Conservation (phyloP, 2,329 filamentous ascomycete genomes). For the Daldinia eschscholtzii region DNA sequence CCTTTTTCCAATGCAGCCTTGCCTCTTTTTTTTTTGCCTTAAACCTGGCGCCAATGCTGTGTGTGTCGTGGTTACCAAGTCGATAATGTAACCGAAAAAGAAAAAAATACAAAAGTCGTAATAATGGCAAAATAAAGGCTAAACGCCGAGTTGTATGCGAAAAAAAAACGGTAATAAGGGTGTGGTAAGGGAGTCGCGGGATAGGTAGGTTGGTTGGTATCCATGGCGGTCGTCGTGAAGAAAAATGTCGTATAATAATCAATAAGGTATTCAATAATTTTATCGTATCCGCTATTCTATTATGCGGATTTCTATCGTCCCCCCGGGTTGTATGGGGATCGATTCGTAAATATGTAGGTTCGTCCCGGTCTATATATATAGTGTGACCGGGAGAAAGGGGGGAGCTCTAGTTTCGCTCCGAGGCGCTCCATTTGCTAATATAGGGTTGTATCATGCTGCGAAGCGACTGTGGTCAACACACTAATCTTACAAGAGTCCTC, state of each 20-base stretch:
- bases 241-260: slow-evolving; percentile 1
- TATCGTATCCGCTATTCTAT: slow-evolving; percentile 3
- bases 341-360: slow-evolving; percentile 9
- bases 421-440: slow-evolving; percentile 50
- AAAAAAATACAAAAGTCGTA: slow-evolving; percentile 2
- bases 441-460: slow-evolving; percentile 47
- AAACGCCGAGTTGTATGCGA: slow-evolving; percentile 3
- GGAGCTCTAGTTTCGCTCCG: slow-evolving; percentile 41
- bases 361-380: slow-evolving; percentile 20
- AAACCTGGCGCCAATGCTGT: slow-evolving; percentile 30
- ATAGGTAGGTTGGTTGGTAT: neutral
- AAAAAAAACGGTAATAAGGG: neutral
- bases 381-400: neutral
- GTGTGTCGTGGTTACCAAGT: slow-evolving; percentile 5
- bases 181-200: neutral
- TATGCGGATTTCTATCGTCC: slow-evolving; percentile 11
- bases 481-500: slow-evolving; percentile 17
- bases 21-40: neutral
- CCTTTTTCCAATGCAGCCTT: slow-evolving; percentile 24
- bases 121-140: neutral
- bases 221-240: neutral
- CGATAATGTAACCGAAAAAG: neutral
- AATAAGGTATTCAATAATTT: neutral
- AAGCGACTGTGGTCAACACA: slow-evolving; percentile 31
- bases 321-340: neutral